A percentile compares a stretch with the other conserved stretches of the same genome.
phyloP scores from a whole-genome alignment of 2,329 filamentous ascomycete genomes.

The Fusarium hainanense region DNA sequence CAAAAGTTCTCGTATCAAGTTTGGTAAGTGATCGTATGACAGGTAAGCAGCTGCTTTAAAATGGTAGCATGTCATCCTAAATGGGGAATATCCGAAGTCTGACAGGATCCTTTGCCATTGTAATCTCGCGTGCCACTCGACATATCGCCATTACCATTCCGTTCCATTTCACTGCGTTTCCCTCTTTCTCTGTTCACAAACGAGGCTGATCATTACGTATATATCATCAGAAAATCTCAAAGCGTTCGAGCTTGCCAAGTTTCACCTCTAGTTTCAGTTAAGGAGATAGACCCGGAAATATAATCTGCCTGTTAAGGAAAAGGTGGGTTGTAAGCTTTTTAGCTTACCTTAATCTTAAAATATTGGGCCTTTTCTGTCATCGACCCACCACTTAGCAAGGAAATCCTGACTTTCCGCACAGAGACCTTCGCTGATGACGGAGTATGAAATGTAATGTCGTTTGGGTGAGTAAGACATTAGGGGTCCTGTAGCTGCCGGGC shows the following conservation, averaged over 20 bases:
- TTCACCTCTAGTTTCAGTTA: background rate
- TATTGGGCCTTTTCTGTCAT: background rate
- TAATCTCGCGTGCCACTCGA: background rate
- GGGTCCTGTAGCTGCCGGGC: background rate
- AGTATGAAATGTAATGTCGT: background rate
- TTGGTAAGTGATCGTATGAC: background rate
- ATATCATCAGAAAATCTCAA: background rate
- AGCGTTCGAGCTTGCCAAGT: background rate
- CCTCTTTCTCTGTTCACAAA: background rate
- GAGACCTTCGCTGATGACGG: too few species aligned
- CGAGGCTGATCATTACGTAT: background rate
- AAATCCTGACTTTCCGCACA: background rate
- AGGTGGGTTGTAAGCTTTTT: background rate
- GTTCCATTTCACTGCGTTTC: background rate
- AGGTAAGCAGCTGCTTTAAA: background rate
- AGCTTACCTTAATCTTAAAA: conserved; percentile 11
- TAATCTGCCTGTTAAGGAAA: background rate
- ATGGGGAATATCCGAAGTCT: background rate
- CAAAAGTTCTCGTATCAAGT: background rate
- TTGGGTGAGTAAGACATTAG: background rate
- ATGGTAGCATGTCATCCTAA: background rate
- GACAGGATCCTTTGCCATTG: background rate
- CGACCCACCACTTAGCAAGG: background rate
- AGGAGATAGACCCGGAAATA: conserved; percentile 1
- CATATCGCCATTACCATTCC: background rate